These are phyloP conservation scores for Mycena haematopus DNA, from an alignment of 768 basidiomycete genomes.

Conservation along the genomic window DNA sequence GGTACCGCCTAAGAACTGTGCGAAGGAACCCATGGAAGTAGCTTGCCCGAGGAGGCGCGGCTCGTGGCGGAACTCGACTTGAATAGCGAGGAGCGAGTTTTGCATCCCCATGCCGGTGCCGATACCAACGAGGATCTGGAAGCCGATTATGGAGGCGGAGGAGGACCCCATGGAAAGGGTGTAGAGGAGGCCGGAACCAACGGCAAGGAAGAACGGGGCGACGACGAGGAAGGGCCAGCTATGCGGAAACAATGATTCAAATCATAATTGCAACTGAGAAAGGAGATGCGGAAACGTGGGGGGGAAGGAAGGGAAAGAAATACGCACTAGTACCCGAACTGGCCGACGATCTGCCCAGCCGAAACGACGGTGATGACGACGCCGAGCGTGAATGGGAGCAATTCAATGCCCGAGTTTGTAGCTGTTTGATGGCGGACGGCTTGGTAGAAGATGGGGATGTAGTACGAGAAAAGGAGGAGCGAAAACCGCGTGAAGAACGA, in stretches of 20 bases:
- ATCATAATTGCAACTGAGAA: neutral
- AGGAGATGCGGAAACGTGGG: neutral
- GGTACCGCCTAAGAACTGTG: constrained; percentile 24
- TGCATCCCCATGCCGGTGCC: constrained; percentile 6
- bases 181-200: constrained; percentile 11
- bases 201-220: constrained; percentile 7
- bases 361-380: neutral
- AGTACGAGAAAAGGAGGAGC: constrained; percentile 1
- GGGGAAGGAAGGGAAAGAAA: neutral
- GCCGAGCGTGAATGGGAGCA: constrained; percentile 1
- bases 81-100: constrained; percentile 17
- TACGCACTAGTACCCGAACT: neutral
- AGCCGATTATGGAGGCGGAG: constrained; percentile 3
- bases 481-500: neutral
- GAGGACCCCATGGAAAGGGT: neutral
- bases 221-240: constrained; percentile 29
- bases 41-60: constrained; percentile 21
- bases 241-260: neutral
- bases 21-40: constrained; percentile 26
- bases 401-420: neutral
- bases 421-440: neutral
- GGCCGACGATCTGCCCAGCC: neutral
- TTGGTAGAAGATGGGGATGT: neutral
- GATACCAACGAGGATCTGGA: constrained; percentile 17
- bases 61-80: constrained; percentile 19